Percentiles rank a stretch among this genome's conserved stretches.
Conservation (phyloP, 1,284 basidiomycete genomes). For the Volvariella volvacea region DNA sequence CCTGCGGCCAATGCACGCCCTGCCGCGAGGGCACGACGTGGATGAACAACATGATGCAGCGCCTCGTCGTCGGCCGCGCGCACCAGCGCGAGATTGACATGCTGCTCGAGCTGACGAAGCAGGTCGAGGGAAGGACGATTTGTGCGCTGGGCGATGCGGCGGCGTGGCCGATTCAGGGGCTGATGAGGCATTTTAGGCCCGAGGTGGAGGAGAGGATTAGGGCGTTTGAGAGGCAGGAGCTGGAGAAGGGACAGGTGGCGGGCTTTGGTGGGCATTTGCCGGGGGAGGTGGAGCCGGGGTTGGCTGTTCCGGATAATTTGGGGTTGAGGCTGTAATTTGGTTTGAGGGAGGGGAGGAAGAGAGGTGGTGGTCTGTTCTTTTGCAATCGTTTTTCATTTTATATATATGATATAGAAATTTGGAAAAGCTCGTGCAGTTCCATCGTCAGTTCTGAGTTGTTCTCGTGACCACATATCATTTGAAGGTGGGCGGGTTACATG, state of each 20-base stretch:
- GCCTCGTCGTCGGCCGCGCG: constrained; percentile 84
- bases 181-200: constrained; percentile 96
- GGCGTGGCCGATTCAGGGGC: constrained; percentile 96
- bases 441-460: no score
- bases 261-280: constrained; percentile 83
- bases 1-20: constrained; percentile 97
- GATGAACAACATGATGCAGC: constrained; percentile 99
- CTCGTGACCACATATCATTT: no score
- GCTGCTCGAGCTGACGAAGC: constrained; percentile 93
- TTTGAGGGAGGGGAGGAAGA: no score
- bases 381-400: no score
- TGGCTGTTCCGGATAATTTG: constrained; percentile 80
- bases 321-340: constrained; percentile 42
- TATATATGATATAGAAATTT: no score
- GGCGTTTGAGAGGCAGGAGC: constrained; percentile 68
- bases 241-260: constrained; percentile 69
- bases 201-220: constrained; percentile 87
- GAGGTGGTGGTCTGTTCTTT: no score
- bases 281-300: constrained; percentile 63
- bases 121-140: constrained; percentile 94
- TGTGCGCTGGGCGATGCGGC: constrained; percentile 97
- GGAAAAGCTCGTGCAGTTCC: no score
- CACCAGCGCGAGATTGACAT: constrained; percentile 96
- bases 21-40: constrained; percentile 95
- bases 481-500: no score